These are phyloP conservation scores for Mycena capillaripes DNA, from an alignment of 768 basidiomycete species.

Conservation along the genomic window DNA sequence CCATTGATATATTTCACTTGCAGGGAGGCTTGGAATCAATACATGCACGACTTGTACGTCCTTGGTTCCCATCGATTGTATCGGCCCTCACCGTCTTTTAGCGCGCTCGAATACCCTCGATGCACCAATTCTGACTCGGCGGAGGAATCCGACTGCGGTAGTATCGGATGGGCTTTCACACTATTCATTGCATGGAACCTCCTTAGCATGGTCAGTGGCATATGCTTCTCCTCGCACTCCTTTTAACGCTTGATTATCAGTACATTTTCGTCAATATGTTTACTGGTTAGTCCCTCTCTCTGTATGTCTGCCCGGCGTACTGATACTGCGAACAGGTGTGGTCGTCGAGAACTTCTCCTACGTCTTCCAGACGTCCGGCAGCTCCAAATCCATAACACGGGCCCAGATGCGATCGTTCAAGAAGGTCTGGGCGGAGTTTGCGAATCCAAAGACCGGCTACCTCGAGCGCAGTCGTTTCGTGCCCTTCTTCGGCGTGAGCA, in stretches of 20 bases:
- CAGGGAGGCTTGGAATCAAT: slow-evolving; percentile 97
- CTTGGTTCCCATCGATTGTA: not conserved
- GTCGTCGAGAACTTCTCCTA: slow-evolving; percentile 97
- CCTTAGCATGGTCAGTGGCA: slow-evolving; percentile 80
- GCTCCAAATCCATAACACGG: slow-evolving; percentile 85
- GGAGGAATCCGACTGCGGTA: slow-evolving; percentile 89
- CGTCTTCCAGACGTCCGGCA: slow-evolving; percentile 89
- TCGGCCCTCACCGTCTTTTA: slow-evolving; percentile 47
- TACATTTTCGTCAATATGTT: slow-evolving; percentile 98
- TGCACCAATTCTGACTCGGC: slow-evolving; percentile 74
- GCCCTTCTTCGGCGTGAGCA: slow-evolving; percentile 85
- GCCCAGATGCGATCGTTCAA: slow-evolving; percentile 97
- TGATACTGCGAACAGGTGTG: slow-evolving; percentile 69
- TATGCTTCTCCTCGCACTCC: not conserved
- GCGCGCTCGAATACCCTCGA: slow-evolving; percentile 81
- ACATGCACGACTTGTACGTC: slow-evolving; percentile 95
- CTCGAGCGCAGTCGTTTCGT: slow-evolving; percentile 79
- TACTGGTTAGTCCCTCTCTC: slow-evolving; percentile 69
- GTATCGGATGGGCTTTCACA: slow-evolving; percentile 82
- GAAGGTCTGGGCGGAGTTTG: slow-evolving; percentile 91
- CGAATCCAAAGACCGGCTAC: slow-evolving; percentile 83
- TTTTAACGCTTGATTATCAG: slow-evolving; percentile 52
- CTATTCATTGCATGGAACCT: slow-evolving; percentile 97
- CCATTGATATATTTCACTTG: not conserved
- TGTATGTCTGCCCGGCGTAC: not conserved